Conservation (phyloP, 768 basidiomycete species). For the Mrakia gelida region DNA sequence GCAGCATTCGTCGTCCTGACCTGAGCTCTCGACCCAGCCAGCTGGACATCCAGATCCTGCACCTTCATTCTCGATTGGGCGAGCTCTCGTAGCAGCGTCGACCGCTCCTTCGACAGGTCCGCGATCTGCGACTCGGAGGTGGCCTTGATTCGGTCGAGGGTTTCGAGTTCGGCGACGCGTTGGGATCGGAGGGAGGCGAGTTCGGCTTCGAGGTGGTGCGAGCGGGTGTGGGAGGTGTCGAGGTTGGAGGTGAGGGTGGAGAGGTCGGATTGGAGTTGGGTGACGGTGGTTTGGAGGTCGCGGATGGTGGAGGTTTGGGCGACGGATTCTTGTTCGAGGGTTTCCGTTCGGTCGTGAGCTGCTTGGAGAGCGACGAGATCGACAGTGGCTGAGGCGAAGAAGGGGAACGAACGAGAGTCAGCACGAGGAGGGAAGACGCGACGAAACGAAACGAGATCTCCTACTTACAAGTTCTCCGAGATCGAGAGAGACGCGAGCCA, state of each 20-base stretch:
- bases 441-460: neutral
- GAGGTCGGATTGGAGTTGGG: neutral
- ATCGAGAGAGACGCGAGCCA: neutral
- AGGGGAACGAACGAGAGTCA: neutral
- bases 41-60: conserved; percentile 26
- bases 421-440: neutral
- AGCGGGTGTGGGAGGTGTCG: neutral
- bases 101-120: conserved; percentile 11
- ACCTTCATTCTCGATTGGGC: conserved; percentile 12
- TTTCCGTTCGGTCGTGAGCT: neutral
- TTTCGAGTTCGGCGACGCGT: neutral
- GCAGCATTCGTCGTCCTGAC: neutral
- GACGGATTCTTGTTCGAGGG: neutral
- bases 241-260: neutral
- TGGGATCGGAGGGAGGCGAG: neutral
- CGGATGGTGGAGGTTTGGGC: neutral
- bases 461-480: neutral
- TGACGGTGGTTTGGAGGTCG: neutral
- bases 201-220: conserved; percentile 4
- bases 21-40: conserved; percentile 13
- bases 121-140: conserved; percentile 7
- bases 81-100: conserved; percentile 23
- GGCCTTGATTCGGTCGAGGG: conserved; percentile 8
- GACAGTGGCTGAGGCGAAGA: neutral
- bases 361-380: conserved; percentile 5